These are phyloP conservation scores for Penicillium corylophilum DNA, from an alignment of 2,329 filamentous ascomycete genomes.

Conservation along the genomic window DNA sequence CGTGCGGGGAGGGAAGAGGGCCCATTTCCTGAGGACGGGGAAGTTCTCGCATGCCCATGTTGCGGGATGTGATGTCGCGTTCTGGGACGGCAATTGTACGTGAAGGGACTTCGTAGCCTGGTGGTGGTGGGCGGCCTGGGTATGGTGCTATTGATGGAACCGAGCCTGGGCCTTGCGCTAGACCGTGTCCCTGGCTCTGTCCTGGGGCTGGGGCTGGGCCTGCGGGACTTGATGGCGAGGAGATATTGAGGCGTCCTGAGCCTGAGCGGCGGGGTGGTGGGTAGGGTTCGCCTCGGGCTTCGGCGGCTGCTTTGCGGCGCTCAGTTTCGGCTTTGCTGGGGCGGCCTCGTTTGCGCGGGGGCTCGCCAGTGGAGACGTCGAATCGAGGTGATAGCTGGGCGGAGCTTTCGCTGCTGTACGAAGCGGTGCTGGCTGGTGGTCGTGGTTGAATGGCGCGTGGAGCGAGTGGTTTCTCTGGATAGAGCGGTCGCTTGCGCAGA, in stretches of 20 bases:
- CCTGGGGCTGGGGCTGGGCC: background rate
- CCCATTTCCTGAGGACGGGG: slow-evolving; percentile 27
- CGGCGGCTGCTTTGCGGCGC: slow-evolving; percentile 38
- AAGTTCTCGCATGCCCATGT: slow-evolving; percentile 28
- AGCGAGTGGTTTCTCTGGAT: slow-evolving; percentile 29
- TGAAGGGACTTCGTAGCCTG: background rate
- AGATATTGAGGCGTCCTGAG: slow-evolving; percentile 27
- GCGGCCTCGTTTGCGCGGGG: slow-evolving; percentile 43
- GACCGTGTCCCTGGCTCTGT: too few relatives aligned
- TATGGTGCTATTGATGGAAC: slow-evolving; percentile 22
- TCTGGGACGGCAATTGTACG: slow-evolving; percentile 15
- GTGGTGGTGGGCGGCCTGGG: background rate
- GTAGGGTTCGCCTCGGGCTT: slow-evolving; percentile 41
- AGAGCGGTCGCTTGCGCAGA: slow-evolving; percentile 34
- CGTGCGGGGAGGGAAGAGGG: slow-evolving; percentile 30
- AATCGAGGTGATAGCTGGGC: slow-evolving; percentile 36
- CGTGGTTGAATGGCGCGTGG: slow-evolving; percentile 44
- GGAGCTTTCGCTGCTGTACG: slow-evolving; percentile 36
- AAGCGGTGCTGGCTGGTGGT: slow-evolving; percentile 33
- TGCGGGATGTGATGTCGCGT: slow-evolving; percentile 22
- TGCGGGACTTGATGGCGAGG: slow-evolving; percentile 33
- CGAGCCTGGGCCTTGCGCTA: background rate
- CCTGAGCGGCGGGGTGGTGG: slow-evolving; percentile 33
- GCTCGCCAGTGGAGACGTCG: slow-evolving; percentile 32
- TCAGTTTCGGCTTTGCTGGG: slow-evolving; percentile 45